Percentiles rank a stretch among this genome's conserved stretches.
These are phyloP conservation scores for Lipomyces orientalis DNA, from an alignment of 805 yeast species.

Conservation along the genomic window DNA sequence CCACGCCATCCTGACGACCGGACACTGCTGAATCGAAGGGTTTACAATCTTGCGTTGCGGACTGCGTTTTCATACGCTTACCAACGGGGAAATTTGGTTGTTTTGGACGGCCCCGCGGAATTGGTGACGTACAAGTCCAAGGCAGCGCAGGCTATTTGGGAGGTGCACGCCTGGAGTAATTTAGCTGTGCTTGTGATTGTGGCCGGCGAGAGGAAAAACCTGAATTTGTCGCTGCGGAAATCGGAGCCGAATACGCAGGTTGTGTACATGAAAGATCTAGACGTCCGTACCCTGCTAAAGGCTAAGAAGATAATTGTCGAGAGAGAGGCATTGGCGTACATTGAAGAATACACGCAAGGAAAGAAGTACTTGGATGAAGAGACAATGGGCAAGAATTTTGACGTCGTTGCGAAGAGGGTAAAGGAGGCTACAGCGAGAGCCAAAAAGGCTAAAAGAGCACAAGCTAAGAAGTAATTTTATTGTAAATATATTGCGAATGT, in stretches of 20 bases:
- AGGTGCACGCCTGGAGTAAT: constrained; percentile 18
- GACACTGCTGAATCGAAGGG: constrained; percentile 72
- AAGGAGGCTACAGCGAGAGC: not conserved
- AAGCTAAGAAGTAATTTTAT: not conserved
- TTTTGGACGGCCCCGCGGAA: constrained; percentile 63
- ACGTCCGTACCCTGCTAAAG: constrained; percentile 30
- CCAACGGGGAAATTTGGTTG: constrained; percentile 70
- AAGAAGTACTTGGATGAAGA: constrained; percentile 23
- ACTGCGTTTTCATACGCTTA: constrained; percentile 84
- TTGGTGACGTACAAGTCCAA: constrained; percentile 28
- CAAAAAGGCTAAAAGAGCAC: not conserved
- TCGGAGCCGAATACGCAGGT: constrained; percentile 13
- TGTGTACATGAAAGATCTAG: constrained; percentile 25
- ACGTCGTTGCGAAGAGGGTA: not conserved
- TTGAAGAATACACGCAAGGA: constrained; percentile 29
- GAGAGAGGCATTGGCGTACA: constrained; percentile 29
- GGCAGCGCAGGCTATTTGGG: constrained; percentile 21
- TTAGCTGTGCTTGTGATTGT: constrained; percentile 18
- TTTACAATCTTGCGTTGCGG: constrained; percentile 76
- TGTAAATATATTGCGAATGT: not conserved
- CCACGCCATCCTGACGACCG: constrained; percentile 90
- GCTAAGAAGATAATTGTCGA: constrained; percentile 35
- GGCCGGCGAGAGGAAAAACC: constrained; percentile 13
- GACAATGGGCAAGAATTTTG: constrained; percentile 10
- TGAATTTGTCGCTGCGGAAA: constrained; percentile 8